Evolutionary conservation across 768 basidiomycete species (phyloP), one percentile per base, ranked within the genome.

Genomic region (Collybiopsis luxurians): DNA sequence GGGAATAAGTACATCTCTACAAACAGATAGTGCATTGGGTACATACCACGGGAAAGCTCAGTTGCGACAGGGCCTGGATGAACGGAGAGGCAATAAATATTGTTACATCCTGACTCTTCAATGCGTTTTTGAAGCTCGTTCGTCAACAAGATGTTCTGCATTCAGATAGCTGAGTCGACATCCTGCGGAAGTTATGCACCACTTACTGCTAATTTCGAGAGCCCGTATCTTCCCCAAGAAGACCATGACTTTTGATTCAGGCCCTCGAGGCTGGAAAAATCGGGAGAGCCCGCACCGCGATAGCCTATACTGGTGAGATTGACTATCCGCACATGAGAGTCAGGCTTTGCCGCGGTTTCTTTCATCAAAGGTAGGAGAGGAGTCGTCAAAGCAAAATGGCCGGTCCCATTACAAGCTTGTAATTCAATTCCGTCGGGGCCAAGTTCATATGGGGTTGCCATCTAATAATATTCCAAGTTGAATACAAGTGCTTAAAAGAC

Each of bases 51-150:
- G 2, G 24, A 7, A 3, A 59, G 24, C 19, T 47, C 51, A 5
- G 52, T 59, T 10, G 19, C 17, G 27, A 55, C 58, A 17, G 21
- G 31, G 7, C 58, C 58, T 39, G 58, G 58, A 40, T 59, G 58
- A 17, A 55, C 15, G 23, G 58, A 54, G 3, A 59, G 3, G 24
- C 58, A 59, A 27, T 55, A 59, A 43, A 59, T 55, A 9, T 36
- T 49, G 27, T 28, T 49, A 11, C 9, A 30, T 27, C 52, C 52
- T 17, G 53, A 43, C 24, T 39, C 53, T 17, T 23, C 53, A 2
- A 59, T 42, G 27, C 58, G 58, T 12, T 47, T 51, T 28, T 59
- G 58, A 30, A 59, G 58, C 28, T 59, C 58, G 49, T 59, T 59
- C 3, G 42, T 59, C 5, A 59, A 55, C 28, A 59, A 38, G 24